Evolutionary conservation across 1,139 yeast genomes (phyloP), one percentile per base, ranked within the genome.

Genomic region (Protomyces inouyei): DNA sequence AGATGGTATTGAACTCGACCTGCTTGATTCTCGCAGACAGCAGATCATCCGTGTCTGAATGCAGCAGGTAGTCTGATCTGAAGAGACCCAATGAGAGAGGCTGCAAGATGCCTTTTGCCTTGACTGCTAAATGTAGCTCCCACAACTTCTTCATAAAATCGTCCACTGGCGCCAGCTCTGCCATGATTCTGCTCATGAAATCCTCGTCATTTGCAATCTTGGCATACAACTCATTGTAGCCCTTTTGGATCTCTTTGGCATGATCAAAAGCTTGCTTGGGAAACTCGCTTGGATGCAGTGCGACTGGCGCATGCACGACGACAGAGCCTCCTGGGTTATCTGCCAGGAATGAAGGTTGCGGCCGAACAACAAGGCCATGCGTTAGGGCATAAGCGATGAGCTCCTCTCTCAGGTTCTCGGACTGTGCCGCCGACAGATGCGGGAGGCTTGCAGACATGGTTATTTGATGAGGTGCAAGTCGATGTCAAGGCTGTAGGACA

Each of bases 1-100:
- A 87, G 2, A 93, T 92, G 0, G 98, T 91, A 75, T 93, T 93
- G 78, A 92, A 93, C 74, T 93, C 99, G 63, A 93, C 92, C 75
- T 95, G 98, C 73, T 92, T 92, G 72, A 93, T 86, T 16, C 76
- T 75, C 21, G 74, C 76, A 21, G 75, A 70, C n/a, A 69, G 68
- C 14, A 43, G 16, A 4, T 18, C 12, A 53, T 65, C 67, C 32
- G 69, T 67, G 43, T 69, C 67, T 36, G 78, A 75, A 71, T 90
- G 88, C 52, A 89, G 80, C 85, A 93, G 85, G 72, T 92, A 93
- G 72, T 93, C 98, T 0, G 95, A 87, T 74, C 99, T 82, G 74
- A 92, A 92, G 28, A 93, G 76, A 0, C 98, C 98, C 61, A 92
- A 79, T 0, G 92, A 83, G 55, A 89, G 77, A 1, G 85, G 83